Percentiles rank a stretch among this genome's conserved stretches.
Conservation (phyloP, 2,329 filamentous ascomycete species). For the Aspergillus pseudoterreus region DNA sequence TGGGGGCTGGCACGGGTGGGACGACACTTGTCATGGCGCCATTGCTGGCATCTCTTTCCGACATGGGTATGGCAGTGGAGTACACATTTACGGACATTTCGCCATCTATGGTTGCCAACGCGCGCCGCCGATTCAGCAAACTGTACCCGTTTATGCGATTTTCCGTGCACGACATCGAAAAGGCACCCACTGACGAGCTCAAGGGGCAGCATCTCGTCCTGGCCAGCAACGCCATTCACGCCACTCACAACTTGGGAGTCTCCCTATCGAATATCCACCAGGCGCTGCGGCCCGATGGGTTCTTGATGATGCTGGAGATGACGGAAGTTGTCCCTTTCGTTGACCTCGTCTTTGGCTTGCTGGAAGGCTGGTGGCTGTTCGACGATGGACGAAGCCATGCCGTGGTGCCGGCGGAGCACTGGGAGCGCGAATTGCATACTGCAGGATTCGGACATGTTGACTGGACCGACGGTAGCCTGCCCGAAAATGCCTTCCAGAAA, state of each 20-base stretch:
- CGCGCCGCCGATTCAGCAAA: conserved; percentile 23
- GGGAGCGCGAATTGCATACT: not conserved
- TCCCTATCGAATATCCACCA: conserved; percentile 15
- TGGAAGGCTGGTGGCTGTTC: conserved; percentile 42
- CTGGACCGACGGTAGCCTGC: not conserved
- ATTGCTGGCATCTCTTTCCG: conserved; percentile 13
- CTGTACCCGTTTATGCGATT: conserved; percentile 30
- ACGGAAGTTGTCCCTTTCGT: conserved; percentile 19
- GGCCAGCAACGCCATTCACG: conserved; percentile 32
- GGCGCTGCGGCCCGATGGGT: conserved; percentile 26
- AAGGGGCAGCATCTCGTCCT: conserved; percentile 23
- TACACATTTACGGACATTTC: conserved; percentile 40
- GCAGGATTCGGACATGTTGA: conserved; percentile 3
- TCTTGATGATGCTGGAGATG: conserved; percentile 29
- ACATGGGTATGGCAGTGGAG: conserved; percentile 15
- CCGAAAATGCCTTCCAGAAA: no score
- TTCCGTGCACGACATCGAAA: conserved; percentile 29
- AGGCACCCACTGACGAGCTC: conserved; percentile 12
- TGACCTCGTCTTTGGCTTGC: conserved; percentile 36
- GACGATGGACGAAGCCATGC: conserved; percentile 26
- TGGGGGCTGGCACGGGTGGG: conserved; percentile 37
- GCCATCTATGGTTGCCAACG: conserved; percentile 28
- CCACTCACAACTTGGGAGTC: conserved; percentile 15
- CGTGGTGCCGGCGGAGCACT: not conserved
- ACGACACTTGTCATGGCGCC: conserved; percentile 27